Evolutionary conservation across 345 rosid species (phyloP), one percentile per base, ranked within the genome.

Genomic region (Cardamine resedifolia): DNA sequence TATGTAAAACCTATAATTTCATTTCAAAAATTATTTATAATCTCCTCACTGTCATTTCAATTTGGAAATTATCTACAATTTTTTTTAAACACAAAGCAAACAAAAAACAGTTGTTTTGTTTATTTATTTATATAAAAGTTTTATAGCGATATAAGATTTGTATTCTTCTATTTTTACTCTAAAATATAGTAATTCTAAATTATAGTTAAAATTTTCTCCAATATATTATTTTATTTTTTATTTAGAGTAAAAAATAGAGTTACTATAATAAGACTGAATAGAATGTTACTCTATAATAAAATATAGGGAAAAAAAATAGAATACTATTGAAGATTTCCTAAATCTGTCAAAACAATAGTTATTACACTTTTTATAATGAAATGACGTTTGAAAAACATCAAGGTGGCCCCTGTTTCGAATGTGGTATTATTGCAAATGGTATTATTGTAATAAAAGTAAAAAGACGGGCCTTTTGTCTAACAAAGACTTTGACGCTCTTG

Each of bases 301-400:
- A n/a, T n/a, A n/a, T n/a, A n/a, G n/a, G n/a, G n/a, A n/a, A n/a
- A n/a, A n/a, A n/a, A n/a, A n/a, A n/a, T n/a, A n/a, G n/a, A n/a
- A n/a, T n/a, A n/a, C n/a, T n/a, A n/a, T n/a, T n/a, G n/a, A n/a
- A n/a, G n/a, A n/a, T n/a, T n/a, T n/a, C n/a, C n/a, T n/a, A n/a
- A n/a, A n/a, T n/a, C n/a, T n/a, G n/a, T n/a, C n/a, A n/a, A n/a
- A n/a, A n/a, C 15, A 16, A 56, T 30, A 5, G 8, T 31, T 18
- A 31, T 10, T 33, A 30, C 6, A 36, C 0, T 3, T 11, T 3
- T 3, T 34, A 20, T 27, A 28, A 5, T 24, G 16, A 41, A 58
- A n/a, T 58, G 49, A 58, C 26, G 58, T 70, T 47, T 44, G 10
- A 30, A 5, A 68, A 30, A 30, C 3, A 55, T 44, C 57, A 43